phyloP scores from a whole-genome alignment of 2,329 filamentous ascomycete genomes.

The Diaporthe citriasiana region DNA sequence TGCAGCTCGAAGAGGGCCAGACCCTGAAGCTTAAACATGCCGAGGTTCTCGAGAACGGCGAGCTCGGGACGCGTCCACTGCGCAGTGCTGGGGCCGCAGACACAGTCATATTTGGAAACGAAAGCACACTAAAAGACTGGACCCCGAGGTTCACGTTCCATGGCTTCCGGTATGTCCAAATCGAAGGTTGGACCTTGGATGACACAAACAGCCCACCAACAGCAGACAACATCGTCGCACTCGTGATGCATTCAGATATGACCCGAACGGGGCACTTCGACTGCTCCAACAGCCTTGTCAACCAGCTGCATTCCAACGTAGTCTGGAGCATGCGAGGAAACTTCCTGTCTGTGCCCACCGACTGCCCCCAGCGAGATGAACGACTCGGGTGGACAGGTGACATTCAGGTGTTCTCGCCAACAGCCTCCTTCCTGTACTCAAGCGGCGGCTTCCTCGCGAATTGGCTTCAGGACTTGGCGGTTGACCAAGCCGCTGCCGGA shows the following conservation, averaged over 20 bases:
- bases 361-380: slow-evolving; percentile 70
- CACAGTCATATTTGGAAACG: slow-evolving; percentile 48
- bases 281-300: slow-evolving; percentile 66
- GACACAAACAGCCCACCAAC: slow-evolving; percentile 32
- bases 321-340: slow-evolving; percentile 71
- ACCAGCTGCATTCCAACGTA: slow-evolving; percentile 68
- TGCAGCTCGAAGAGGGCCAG: slow-evolving; percentile 54
- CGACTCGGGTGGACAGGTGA: slow-evolving; percentile 68
- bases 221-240: slow-evolving; percentile 46
- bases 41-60: slow-evolving; percentile 66
- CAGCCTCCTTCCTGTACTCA: slow-evolving; percentile 67
- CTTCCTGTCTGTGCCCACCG: slow-evolving; percentile 69
- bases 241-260: slow-evolving; percentile 67
- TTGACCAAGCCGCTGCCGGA: slow-evolving; percentile 51
- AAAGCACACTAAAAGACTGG: slow-evolving; percentile 48
- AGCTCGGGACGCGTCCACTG: slow-evolving; percentile 59
- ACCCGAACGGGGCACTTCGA: slow-evolving; percentile 62
- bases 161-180: slow-evolving; percentile 65
- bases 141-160: slow-evolving; percentile 66
- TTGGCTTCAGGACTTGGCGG: slow-evolving; percentile 64
- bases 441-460: slow-evolving; percentile 62
- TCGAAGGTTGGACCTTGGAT: slow-evolving; percentile 58
- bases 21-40: slow-evolving; percentile 64
- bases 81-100: slow-evolving; percentile 59
- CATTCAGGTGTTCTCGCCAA: slow-evolving; percentile 63